A percentile compares a stretch with the other conserved stretches of the same genome.
Conservation (phyloP, 2,329 filamentous ascomycete genomes). For the Trichocomaceae sp. region DNA sequence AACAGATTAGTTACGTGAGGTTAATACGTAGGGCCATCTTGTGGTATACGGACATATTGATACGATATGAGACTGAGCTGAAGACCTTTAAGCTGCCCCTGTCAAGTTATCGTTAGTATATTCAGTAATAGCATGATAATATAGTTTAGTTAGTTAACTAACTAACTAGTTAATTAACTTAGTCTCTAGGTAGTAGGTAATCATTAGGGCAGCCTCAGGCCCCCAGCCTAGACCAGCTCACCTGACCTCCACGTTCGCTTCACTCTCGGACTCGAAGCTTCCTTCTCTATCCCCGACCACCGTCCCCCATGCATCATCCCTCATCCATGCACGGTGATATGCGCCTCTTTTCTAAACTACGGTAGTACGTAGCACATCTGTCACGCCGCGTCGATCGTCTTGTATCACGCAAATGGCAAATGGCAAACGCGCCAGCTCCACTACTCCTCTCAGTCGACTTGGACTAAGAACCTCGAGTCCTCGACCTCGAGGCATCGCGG, state of each 20-base stretch:
- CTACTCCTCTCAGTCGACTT: background rate
- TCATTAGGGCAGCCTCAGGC: background rate
- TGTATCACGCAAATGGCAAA: background rate
- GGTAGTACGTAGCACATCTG: no score
- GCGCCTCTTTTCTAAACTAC: background rate
- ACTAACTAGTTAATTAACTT: no score
- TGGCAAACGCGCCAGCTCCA: background rate
- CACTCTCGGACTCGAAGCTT: background rate
- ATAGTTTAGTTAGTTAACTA: no score
- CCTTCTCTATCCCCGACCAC: background rate
- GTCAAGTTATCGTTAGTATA: no score
- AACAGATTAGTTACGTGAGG: background rate
- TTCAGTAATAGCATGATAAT: no score
- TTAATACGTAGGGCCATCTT: background rate
- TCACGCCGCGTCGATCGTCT: background rate
- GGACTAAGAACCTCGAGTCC: background rate
- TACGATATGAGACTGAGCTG: no score
- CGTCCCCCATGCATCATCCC: no score
- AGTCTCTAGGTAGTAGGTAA: no score
- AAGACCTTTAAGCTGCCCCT: no score
- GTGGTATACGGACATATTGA: no score
- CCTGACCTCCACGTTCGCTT: background rate
- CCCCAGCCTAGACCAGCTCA: background rate
- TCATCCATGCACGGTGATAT: background rate
- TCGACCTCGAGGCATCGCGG: no score